A percentile compares a stretch with the other conserved stretches of the same genome.
Conservation (phyloP, 2,329 filamentous ascomycete species). For the Microcyclospora pomicola region DNA sequence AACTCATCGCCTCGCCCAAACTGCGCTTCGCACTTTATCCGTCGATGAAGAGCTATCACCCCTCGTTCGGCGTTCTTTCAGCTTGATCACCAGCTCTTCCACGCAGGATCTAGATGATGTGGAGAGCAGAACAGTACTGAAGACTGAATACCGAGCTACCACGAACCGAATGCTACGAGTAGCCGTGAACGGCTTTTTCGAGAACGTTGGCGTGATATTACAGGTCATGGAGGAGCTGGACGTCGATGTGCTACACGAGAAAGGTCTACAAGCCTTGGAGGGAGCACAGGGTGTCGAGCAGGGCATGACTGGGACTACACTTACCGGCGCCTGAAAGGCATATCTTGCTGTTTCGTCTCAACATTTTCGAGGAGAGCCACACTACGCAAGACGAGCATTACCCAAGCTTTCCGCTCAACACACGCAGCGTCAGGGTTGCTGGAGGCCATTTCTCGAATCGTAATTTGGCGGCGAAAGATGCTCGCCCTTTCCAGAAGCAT, state of each 20-base stretch:
- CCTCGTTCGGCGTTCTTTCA: conserved; percentile 60
- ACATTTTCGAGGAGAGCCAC: no score
- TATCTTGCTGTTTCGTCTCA: no score
- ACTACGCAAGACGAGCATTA: no score
- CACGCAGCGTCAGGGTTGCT: no score
- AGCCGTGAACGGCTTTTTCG: conserved; percentile 91
- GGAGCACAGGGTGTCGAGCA: conserved; percentile 27
- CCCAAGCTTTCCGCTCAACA: no score
- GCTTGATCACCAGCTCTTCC: conserved; percentile 28
- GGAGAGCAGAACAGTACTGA: conserved; percentile 42
- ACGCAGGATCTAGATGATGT: conserved; percentile 8
- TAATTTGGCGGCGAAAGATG: no score
- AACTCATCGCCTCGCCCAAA: conserved; percentile 58
- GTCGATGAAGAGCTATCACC: conserved; percentile 85
- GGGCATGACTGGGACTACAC: conserved; percentile 20
- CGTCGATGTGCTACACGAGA: conserved; percentile 55
- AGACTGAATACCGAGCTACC: conserved; percentile 67
- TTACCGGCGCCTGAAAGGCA: conserved; percentile 1
- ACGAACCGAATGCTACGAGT: conserved; percentile 96
- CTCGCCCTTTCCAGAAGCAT: no score
- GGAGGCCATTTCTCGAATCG: no score
- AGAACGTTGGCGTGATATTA: conserved; percentile 69
- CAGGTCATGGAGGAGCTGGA: conserved; percentile 87
- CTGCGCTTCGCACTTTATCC: conserved; percentile 59
- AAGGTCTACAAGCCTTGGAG: conserved; percentile 27